Conservation (phyloP, 176 grass and related monocot species). For the Bonia amplexicaulis region DNA sequence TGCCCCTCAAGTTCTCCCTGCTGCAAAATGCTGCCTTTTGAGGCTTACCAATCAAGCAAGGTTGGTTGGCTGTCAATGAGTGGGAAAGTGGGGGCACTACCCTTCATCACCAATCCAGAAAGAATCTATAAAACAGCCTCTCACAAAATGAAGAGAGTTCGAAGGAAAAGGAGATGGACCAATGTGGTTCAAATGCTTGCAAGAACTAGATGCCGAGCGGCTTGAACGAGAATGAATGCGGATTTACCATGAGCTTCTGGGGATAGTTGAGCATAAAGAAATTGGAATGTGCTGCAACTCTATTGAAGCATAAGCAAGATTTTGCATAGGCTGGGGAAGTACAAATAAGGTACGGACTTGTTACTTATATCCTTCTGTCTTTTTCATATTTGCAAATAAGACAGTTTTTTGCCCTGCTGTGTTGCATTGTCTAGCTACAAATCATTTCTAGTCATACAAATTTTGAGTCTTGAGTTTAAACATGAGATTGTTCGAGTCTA, state of each 20-base stretch:
- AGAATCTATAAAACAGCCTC: slow-evolving; percentile 50
- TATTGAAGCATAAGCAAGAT: background rate
- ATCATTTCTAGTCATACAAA: background rate
- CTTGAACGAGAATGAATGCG: background rate
- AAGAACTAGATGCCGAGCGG: background rate
- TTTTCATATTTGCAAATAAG: background rate
- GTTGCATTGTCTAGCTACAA: background rate
- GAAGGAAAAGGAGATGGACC: slow-evolving; percentile 26
- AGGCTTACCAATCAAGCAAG: slow-evolving; percentile 72
- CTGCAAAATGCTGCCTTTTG: slow-evolving; percentile 28
- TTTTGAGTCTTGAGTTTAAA: background rate
- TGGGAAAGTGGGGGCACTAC: slow-evolving; percentile 47
- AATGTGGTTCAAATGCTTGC: slow-evolving; percentile 21
- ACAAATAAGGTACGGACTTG: slow-evolving; percentile 27
- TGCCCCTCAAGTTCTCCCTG: slow-evolving; percentile 32
- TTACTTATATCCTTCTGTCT: background rate
- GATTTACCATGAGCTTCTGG: background rate
- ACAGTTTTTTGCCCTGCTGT: background rate
- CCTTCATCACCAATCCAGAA: slow-evolving; percentile 38
- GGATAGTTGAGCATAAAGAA: background rate
- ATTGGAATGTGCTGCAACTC: background rate
- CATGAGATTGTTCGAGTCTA: background rate
- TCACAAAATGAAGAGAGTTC: slow-evolving; percentile 18
- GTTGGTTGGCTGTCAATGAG: slow-evolving; percentile 64
- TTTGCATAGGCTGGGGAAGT: background rate